phyloP scores from a whole-genome alignment of 768 basidiomycete species.

The Tricholoma hemisulphureum region DNA sequence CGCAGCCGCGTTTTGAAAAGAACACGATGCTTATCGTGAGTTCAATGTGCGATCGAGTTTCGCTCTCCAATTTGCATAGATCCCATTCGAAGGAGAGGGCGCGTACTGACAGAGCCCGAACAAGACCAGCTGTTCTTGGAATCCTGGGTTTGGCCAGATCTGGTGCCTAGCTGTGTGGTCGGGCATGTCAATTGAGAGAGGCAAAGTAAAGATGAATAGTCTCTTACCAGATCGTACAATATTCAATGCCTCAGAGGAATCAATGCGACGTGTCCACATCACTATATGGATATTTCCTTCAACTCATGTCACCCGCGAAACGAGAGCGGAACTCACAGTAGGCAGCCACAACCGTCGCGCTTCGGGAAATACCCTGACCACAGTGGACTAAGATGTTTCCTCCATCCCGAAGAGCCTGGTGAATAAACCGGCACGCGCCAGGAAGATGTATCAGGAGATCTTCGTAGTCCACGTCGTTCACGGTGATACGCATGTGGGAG shows the following conservation, averaged over 20 bases:
- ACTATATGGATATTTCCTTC: constrained; percentile 38
- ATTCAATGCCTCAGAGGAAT: constrained; percentile 57
- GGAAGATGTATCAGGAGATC: constrained; percentile 68
- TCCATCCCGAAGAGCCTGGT: constrained; percentile 54
- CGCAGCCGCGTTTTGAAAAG: constrained; percentile 4
- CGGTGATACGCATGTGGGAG: constrained; percentile 65
- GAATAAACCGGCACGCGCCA: constrained; percentile 64
- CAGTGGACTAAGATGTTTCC: constrained; percentile 69
- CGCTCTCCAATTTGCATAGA: constrained; percentile 65
- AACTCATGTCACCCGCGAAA: constrained; percentile 4
- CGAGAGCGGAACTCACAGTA: constrained; percentile 52
- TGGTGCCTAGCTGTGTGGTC: constrained; percentile 65
- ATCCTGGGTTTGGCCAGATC: constrained; percentile 78
- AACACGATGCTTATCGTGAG: constrained; percentile 24
- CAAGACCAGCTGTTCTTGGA: constrained; percentile 74
- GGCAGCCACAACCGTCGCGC: constrained; percentile 70
- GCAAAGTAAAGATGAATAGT: constrained; percentile 1
- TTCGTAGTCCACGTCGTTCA: constrained; percentile 68
- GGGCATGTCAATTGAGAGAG: constrained; percentile 2
- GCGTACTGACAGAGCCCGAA: constrained; percentile 72
- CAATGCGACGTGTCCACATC: constrained; percentile 62
- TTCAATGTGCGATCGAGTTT: constrained; percentile 50
- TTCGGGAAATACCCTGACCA: constrained; percentile 62
- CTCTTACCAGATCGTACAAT: constrained; percentile 56
- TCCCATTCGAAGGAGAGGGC: constrained; percentile 57